These are phyloP conservation scores for Yamadazyma songkhlaensis DNA, from an alignment of 1,139 yeast species.

Conservation along the genomic window DNA sequence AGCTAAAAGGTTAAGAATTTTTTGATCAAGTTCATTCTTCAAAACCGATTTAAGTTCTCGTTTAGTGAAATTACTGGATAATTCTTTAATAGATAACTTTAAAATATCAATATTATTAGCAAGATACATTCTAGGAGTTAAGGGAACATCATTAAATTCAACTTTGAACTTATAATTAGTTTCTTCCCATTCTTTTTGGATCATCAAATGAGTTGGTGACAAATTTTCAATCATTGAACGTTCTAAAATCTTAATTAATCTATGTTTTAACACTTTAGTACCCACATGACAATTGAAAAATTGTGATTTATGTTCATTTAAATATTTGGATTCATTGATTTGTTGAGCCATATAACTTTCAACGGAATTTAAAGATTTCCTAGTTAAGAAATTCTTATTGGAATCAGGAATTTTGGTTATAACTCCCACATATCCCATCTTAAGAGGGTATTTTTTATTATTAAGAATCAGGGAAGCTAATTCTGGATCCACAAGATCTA, in stretches of 20 bases:
- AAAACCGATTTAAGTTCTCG: constrained; percentile 76
- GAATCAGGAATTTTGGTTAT: constrained; percentile 70
- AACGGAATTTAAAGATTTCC: constrained; percentile 36
- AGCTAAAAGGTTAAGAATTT: constrained; percentile 80
- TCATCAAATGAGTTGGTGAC: constrained; percentile 82
- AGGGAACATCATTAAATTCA: constrained; percentile 89
- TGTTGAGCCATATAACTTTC: constrained; percentile 62
- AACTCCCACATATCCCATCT: constrained; percentile 97
- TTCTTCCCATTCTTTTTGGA: constrained; percentile 90
- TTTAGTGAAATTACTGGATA: constrained; percentile 79
- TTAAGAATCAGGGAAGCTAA: constrained; percentile 66
- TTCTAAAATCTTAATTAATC: constrained; percentile 83
- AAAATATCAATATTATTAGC: constrained; percentile 89
- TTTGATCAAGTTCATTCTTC: constrained; percentile 84
- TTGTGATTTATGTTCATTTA: constrained; percentile 58
- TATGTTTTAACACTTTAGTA: constrained; percentile 70
- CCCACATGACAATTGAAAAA: constrained; percentile 72
- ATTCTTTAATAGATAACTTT: constrained; percentile 83
- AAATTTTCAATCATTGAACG: constrained; percentile 87
- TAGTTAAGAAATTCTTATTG: constrained; percentile 28
- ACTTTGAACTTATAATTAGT: constrained; percentile 91
- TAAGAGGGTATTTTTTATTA: constrained; percentile 82
- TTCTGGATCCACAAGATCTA: constrained; percentile 82
- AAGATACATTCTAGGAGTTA: constrained; percentile 90
- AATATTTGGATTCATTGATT: constrained; percentile 57